Percentiles rank a stretch among this genome's conserved stretches.
phyloP scores from a whole-genome alignment of 805 yeast genomes.

The Monosporozyma aerobia region DNA sequence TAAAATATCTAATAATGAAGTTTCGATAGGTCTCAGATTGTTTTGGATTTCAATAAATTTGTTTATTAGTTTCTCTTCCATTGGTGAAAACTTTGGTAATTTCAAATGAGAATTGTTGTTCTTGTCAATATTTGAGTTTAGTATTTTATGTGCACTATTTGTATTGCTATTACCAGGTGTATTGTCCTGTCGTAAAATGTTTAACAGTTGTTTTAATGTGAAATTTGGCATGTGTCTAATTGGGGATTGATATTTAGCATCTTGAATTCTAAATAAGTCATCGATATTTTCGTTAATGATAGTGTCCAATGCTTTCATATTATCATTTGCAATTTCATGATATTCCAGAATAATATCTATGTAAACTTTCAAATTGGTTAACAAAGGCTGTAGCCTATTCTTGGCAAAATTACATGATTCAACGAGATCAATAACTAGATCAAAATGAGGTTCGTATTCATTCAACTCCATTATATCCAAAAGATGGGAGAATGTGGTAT shows the following conservation, averaged over 20 bases:
- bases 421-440: constrained; percentile 22
- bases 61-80: constrained; percentile 35
- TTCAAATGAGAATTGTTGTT: constrained; percentile 11
- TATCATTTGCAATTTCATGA: constrained; percentile 34
- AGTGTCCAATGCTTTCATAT: constrained; percentile 35
- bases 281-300: constrained; percentile 33
- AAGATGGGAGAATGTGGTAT: constrained; percentile 29
- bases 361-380: constrained; percentile 25
- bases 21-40: constrained; percentile 42
- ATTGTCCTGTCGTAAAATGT: constrained; percentile 20
- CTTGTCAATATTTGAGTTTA: not conserved
- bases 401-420: constrained; percentile 25
- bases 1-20: constrained; percentile 41
- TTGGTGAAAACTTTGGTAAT: constrained; percentile 33
- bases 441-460: not conserved
- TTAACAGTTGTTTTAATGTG: constrained; percentile 29
- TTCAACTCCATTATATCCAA: constrained; percentile 30
- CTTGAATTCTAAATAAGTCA: constrained; percentile 31
- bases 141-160: not conserved
- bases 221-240: constrained; percentile 33
- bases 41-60: constrained; percentile 36
- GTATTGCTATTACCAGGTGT: constrained; percentile 2
- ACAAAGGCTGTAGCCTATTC: constrained; percentile 20
- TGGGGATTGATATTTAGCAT: constrained; percentile 34
- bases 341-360: constrained; percentile 37